Evolutionary conservation across 192 early-diverging fungal species (phyloP).

Genomic region (Mycoemilia scoparia): DNA sequence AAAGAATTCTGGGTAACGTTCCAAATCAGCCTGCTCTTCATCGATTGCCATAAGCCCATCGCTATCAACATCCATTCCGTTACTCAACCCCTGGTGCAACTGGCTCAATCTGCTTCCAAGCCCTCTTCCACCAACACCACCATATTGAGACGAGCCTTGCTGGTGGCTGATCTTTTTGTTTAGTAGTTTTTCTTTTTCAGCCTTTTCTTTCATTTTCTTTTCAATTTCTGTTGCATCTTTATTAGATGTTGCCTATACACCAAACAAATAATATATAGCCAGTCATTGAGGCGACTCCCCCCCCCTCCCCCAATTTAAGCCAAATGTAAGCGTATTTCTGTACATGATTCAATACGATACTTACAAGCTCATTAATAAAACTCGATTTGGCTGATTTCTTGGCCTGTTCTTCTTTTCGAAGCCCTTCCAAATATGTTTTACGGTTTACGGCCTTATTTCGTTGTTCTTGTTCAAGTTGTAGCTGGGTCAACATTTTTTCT

Average conservation of each 20-base stretch:
- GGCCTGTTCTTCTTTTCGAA: slow-evolving; percentile 48
- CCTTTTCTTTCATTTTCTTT: slow-evolving; percentile 14
- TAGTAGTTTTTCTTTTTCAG: slow-evolving; percentile 22
- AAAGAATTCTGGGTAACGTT: too few species aligned
- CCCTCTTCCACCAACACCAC: slow-evolving; percentile 9
- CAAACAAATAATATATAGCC: too few species aligned
- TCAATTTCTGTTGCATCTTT: slow-evolving; percentile 28
- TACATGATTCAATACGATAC: too few species aligned
- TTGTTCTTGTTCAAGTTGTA: slow-evolving; percentile 30
- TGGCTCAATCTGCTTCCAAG: too few species aligned
- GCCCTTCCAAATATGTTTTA: slow-evolving; percentile 50
- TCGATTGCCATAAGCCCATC: slow-evolving; percentile 6
- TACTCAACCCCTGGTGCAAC: too few species aligned
- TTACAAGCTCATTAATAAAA: slow-evolving; percentile 58
- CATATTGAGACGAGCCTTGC: slow-evolving; percentile 13
- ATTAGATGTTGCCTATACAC: slow-evolving; percentile 21
- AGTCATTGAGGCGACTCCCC: too few species aligned
- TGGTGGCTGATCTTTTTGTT: slow-evolving; percentile 6
- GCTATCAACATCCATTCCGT: slow-evolving; percentile 8
- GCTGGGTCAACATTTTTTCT: slow-evolving; percentile 35
- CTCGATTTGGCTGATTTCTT: slow-evolving; percentile 46
- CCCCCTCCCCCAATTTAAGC: too few species aligned
- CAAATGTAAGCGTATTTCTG: too few species aligned
- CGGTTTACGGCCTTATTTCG: slow-evolving; percentile 31
- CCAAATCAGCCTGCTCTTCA: slow-evolving; percentile 7